A percentile compares a stretch with the other conserved stretches of the same genome.
phyloP scores from a whole-genome alignment of 2,329 filamentous ascomycete species.

The Xylariaceae sp. region DNA sequence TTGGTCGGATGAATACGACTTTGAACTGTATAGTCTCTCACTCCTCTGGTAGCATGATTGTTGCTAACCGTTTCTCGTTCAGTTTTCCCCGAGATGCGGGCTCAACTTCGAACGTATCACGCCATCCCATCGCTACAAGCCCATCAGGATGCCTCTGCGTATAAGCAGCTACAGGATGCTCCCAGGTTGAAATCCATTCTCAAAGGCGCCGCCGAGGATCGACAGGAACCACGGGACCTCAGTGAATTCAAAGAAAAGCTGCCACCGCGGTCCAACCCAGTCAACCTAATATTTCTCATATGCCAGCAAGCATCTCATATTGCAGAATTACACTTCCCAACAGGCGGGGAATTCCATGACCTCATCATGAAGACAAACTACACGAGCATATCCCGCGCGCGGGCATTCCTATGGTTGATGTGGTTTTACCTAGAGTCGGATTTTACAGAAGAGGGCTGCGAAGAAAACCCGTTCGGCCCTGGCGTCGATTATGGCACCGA shows the following conservation, averaged over 20 bases:
- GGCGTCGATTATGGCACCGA: constrained; percentile 67
- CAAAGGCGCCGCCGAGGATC: constrained; percentile 93
- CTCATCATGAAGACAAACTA: constrained; percentile 88
- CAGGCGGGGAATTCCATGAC: constrained; percentile 89
- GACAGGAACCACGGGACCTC: constrained; percentile 78
- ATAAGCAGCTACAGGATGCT: constrained; percentile 97
- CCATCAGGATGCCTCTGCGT: constrained; percentile 90
- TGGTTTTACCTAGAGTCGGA: constrained; percentile 99
- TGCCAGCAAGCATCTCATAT: constrained; percentile 88
- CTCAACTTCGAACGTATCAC: constrained; percentile 95
- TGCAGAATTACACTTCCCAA: constrained; percentile 88
- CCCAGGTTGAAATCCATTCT: constrained; percentile 95
- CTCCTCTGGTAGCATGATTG: constrained; percentile 1
- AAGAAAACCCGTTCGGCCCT: constrained; percentile 86
- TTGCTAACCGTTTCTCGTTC: constrained; percentile 20
- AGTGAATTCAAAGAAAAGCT: constrained; percentile 74
- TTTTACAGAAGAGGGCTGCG: constrained; percentile 83
- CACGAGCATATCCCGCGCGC: constrained; percentile 80
- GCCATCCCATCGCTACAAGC: constrained; percentile 96
- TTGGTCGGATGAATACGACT: constrained; percentile 98
- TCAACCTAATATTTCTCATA: constrained; percentile 95
- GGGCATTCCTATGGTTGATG: constrained; percentile 94
- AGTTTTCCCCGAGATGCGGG: constrained; percentile 99
- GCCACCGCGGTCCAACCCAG: constrained; percentile 84
- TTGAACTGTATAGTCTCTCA: constrained; percentile 74